Evolutionary conservation across 176 grass and related monocot species (phyloP).

Genomic region (Carex myosuroides): DNA sequence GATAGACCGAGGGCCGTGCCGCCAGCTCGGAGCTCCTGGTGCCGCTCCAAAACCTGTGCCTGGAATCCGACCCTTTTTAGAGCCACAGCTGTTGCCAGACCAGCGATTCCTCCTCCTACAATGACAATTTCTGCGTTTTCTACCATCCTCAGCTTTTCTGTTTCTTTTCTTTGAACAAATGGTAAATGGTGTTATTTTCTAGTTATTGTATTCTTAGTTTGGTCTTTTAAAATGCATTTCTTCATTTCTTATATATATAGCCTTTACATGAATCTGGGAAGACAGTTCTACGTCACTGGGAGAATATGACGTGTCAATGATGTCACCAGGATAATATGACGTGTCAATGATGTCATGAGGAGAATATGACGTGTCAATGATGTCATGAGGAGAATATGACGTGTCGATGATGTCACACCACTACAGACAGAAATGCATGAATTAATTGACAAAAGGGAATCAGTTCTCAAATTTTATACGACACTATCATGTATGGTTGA

Average conservation of each 20-base stretch:
- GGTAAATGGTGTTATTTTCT: not conserved
- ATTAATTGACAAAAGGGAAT: no score
- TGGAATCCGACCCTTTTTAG: slow-evolving; percentile 13
- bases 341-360: not conserved
- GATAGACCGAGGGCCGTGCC: slow-evolving; percentile 11
- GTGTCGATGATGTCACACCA: not conserved
- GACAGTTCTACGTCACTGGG: not conserved
- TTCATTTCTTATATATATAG: not conserved
- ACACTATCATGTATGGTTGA: no score
- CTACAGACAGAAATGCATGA: no score
- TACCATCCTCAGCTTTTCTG: not conserved
- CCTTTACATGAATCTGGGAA: not conserved
- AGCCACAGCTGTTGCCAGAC: slow-evolving; percentile 25
- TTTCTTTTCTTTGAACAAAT: not conserved
- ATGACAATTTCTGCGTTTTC: slow-evolving; percentile 26
- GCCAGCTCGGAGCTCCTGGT: slow-evolving; percentile 10
- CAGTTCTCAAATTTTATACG: no score
- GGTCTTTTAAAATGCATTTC: not conserved
- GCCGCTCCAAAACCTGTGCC: slow-evolving; percentile 21
- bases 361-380: not conserved
- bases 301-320: not conserved
- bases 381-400: not conserved
- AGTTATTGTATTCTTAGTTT: not conserved
- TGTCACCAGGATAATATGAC: not conserved
- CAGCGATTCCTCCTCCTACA: slow-evolving; percentile 23